Conservation (phyloP, 2,329 filamentous ascomycete genomes). For the Aspergillus versicolor region DNA sequence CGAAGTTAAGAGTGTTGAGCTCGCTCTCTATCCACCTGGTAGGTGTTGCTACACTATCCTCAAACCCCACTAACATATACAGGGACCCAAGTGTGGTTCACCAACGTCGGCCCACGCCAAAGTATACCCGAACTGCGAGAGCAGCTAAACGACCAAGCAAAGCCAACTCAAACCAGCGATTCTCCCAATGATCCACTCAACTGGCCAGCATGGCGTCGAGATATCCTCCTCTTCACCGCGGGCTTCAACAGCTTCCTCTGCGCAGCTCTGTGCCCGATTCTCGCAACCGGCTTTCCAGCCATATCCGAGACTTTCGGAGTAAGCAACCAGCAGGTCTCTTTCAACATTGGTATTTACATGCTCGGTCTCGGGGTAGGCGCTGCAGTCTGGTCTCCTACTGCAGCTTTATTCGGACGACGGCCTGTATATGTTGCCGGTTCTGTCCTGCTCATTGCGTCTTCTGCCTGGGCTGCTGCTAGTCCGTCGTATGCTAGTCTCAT, state of each 20-base stretch:
- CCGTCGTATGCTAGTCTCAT: background rate
- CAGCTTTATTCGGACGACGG: background rate
- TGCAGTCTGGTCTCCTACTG: background rate
- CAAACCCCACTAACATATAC: too few species aligned
- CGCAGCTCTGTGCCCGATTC: conserved; percentile 1
- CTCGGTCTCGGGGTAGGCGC: conserved; percentile 1
- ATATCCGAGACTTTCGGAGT: background rate
- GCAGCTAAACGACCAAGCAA: background rate
- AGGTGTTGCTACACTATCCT: too few species aligned
- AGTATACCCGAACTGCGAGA: background rate
- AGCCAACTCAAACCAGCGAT: background rate
- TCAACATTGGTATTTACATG: conserved; percentile 9
- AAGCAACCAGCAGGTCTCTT: background rate
- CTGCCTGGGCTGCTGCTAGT: conserved; percentile 4
- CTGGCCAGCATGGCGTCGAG: conserved; percentile 1
- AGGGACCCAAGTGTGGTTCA: conserved; percentile 1
- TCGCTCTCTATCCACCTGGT: background rate
- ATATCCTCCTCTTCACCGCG: background rate
- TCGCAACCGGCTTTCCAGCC: background rate
- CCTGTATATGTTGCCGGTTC: background rate
- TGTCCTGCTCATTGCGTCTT: background rate
- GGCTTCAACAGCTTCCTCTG: conserved; percentile 8
- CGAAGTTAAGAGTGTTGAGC: background rate
- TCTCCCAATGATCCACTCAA: conserved; percentile 3
- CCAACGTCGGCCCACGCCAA: background rate